Conservation (phyloP, 495 filamentous ascomycete genomes). For the Hypoxylon intermedium region DNA sequence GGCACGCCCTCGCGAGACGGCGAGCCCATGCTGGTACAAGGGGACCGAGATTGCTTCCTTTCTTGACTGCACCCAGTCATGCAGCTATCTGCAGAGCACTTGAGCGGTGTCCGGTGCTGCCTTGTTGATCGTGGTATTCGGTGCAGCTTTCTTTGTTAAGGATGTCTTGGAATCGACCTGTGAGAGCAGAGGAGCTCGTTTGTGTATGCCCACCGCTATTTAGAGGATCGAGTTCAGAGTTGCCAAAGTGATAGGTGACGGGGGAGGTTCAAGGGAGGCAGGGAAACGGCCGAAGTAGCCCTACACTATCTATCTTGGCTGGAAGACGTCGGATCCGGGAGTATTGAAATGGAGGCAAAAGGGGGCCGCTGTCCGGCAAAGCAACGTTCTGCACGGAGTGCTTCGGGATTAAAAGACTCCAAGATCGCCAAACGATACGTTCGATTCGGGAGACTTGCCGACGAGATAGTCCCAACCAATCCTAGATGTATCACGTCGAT, state of each 20-base stretch:
- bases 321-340: slow-evolving; percentile 26
- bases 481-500: slow-evolving; percentile 40
- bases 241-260: slow-evolving; percentile 53
- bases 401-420: slow-evolving; percentile 28
- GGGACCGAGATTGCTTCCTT: slow-evolving; percentile 47
- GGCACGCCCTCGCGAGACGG: slow-evolving; percentile 41
- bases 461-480: slow-evolving; percentile 36
- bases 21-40: slow-evolving; percentile 48
- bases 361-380: slow-evolving; percentile 23
- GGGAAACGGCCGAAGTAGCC: slow-evolving; percentile 17
- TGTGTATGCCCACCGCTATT: slow-evolving; percentile 56
- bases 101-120: slow-evolving; percentile 43
- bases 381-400: slow-evolving; percentile 20
- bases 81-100: slow-evolving; percentile 47
- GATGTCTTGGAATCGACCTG: slow-evolving; percentile 54
- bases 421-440: slow-evolving; percentile 30
- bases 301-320: slow-evolving; percentile 15
- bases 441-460: slow-evolving; percentile 41
- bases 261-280: slow-evolving; percentile 20
- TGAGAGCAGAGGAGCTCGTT: slow-evolving; percentile 50
- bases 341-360: slow-evolving; percentile 22
- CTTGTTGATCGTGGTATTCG: slow-evolving; percentile 51
- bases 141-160: slow-evolving; percentile 53
- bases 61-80: slow-evolving; percentile 49
- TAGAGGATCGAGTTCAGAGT: slow-evolving; percentile 48